Percentiles rank a stretch among this genome's conserved stretches.
Conservation (phyloP, 2,329 filamentous ascomycete genomes). For the Trichoderma gracile region DNA sequence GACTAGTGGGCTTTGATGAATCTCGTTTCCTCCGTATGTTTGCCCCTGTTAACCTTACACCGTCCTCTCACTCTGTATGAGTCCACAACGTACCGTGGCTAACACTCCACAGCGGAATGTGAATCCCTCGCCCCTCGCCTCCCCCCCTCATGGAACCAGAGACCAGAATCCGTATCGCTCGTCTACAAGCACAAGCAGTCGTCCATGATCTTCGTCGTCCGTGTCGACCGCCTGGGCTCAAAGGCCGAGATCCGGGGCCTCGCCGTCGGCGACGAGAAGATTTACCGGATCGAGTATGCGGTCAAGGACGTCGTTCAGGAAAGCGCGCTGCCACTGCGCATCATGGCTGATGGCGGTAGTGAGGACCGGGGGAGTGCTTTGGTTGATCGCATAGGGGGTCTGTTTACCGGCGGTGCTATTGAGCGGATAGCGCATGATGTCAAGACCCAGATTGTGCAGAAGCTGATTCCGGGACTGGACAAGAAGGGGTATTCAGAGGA, state of each 20-base stretch:
- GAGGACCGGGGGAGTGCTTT: conserved; percentile 54
- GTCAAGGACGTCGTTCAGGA: conserved; percentile 71
- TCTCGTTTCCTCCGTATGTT: conserved; percentile 69
- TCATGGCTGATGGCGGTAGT: conserved; percentile 45
- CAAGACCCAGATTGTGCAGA: conserved; percentile 80
- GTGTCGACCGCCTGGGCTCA: conserved; percentile 75
- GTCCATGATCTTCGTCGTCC: conserved; percentile 79
- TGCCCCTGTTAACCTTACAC: background rate
- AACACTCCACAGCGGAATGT: conserved; percentile 44
- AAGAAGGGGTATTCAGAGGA: conserved; percentile 76
- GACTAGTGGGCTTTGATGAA: conserved; percentile 80
- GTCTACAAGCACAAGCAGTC: conserved; percentile 86
- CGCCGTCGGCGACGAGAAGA: conserved; percentile 77
- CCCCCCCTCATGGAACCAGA: conserved; percentile 77
- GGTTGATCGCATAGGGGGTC: conserved; percentile 37
- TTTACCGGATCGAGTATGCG: conserved; percentile 72
- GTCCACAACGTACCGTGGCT: conserved; percentile 16
- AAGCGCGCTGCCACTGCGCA: conserved; percentile 56
- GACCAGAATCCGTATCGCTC: conserved; percentile 72
- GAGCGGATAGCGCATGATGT: conserved; percentile 56
- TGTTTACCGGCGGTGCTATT: too few relatives aligned
- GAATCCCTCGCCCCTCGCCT: conserved; percentile 62
- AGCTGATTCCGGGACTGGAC: conserved; percentile 72
- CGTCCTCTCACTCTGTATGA: background rate
- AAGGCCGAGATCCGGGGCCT: conserved; percentile 84